Conservation (phyloP, 805 yeast genomes). For the Kurtzmaniella fragi region DNA sequence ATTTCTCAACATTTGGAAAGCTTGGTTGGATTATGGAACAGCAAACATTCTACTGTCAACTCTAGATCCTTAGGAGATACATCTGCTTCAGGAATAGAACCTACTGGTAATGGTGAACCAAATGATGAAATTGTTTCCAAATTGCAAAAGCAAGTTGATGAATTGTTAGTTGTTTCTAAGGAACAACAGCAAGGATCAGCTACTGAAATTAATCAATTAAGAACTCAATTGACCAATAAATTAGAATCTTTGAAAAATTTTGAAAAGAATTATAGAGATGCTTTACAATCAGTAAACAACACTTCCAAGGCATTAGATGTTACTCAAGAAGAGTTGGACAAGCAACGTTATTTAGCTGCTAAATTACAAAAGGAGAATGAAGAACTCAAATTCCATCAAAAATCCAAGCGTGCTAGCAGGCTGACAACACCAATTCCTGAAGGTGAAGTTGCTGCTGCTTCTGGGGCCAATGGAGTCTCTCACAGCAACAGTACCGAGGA, state of each 20-base stretch:
- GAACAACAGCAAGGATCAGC: conserved; percentile 33
- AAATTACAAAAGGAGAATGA: conserved; percentile 62
- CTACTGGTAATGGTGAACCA: background rate
- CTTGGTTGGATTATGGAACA: conserved; percentile 31
- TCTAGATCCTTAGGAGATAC: conserved; percentile 4
- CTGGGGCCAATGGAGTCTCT: conserved; percentile 4
- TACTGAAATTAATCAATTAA: conserved; percentile 25
- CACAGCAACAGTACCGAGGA: conserved; percentile 8
- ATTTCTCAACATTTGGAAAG: conserved; percentile 31
- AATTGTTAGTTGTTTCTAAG: conserved; percentile 45
- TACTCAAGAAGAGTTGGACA: conserved; percentile 67
- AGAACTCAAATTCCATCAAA: conserved; percentile 53
- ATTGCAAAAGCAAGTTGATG: conserved; percentile 54
- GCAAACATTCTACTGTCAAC: conserved; percentile 5
- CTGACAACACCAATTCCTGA: conserved; percentile 19
- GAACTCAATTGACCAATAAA: conserved; percentile 27
- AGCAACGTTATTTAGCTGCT: conserved; percentile 51
- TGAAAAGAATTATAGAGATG: conserved; percentile 67
- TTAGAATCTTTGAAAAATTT: conserved; percentile 26
- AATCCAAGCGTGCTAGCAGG: conserved; percentile 30
- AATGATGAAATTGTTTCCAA: conserved; percentile 26
- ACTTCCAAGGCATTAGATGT: conserved; percentile 69
- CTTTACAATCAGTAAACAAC: conserved; percentile 66
- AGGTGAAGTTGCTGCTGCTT: conserved; percentile 16
- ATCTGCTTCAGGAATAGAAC: conserved; percentile 1